These are phyloP conservation scores for Chlamydomonas schloesseri DNA, from an alignment of 139 green algal species.

Conservation along the genomic window DNA sequence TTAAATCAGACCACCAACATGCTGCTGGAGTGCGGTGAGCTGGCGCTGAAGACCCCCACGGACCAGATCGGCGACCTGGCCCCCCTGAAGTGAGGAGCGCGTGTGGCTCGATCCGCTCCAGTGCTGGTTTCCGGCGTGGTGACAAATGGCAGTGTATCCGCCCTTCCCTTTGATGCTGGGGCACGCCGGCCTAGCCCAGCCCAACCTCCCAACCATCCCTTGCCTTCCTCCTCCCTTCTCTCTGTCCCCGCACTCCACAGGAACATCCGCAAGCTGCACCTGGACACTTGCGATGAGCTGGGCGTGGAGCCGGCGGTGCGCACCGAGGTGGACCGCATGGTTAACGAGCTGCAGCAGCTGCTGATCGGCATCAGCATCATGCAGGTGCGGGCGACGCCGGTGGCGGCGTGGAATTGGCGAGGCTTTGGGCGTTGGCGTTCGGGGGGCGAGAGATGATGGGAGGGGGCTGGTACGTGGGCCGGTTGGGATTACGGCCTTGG, in stretches of 20 bases:
- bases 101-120: no score
- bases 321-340: constrained; percentile 79
- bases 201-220: no score
- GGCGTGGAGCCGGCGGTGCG: constrained; percentile 64
- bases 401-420: background rate
- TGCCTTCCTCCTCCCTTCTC: no score
- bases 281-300: constrained; percentile 75
- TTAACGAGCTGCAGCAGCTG: constrained; percentile 90
- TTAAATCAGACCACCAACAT: constrained; percentile 98
- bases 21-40: constrained; percentile 88
- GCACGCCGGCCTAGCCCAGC: no score
- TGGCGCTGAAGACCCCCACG: constrained; percentile 75
- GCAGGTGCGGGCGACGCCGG: constrained; percentile 60
- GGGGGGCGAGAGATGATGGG: no score
- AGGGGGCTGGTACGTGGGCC: no score
- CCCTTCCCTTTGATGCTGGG: no score
- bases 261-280: constrained; percentile 82
- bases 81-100: constrained; percentile 75
- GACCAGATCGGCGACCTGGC: constrained; percentile 64
- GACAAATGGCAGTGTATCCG: no score
- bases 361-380: constrained; percentile 93
- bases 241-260: no score
- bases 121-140: no score
- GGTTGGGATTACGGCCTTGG: no score
- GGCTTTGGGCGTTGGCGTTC: no score